phyloP scores from a whole-genome alignment of 306 rosid genomes.

The Albizia julibrissin region DNA sequence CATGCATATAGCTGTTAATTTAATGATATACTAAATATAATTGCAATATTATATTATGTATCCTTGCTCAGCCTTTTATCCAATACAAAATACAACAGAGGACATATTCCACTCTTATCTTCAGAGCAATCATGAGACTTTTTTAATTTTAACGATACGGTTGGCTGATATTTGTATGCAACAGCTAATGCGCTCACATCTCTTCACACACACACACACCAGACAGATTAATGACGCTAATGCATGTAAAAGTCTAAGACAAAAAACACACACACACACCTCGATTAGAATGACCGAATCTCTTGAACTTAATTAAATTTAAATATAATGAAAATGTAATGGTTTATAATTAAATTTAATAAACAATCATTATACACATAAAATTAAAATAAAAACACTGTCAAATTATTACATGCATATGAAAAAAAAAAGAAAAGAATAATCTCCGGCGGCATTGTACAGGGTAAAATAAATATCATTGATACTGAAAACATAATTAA shows the following conservation, averaged over 20 bases:
- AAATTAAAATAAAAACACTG: neutral
- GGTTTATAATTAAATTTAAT: neutral
- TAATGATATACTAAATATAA: neutral
- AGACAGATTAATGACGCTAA: neutral
- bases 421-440: fast-evolving
- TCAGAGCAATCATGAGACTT: neutral
- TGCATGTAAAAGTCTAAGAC: neutral
- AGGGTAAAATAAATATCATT: neutral
- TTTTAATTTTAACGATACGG: neutral
- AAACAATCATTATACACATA: neutral
- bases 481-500: neutral
- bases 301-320: neutral
- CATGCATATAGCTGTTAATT: neutral
- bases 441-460: neutral
- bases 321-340: neutral
- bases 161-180: neutral
- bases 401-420: neutral
- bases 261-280: neutral
- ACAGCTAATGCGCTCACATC: neutral
- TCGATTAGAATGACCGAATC: too few species aligned
- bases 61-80: neutral
- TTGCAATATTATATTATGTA: neutral
- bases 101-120: neutral
- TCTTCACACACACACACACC: neutral
- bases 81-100: neutral